Base-by-base conservation (phyloP, 2,329 filamentous ascomycete genomes). In the Colletotrichum karsti region DNA sequence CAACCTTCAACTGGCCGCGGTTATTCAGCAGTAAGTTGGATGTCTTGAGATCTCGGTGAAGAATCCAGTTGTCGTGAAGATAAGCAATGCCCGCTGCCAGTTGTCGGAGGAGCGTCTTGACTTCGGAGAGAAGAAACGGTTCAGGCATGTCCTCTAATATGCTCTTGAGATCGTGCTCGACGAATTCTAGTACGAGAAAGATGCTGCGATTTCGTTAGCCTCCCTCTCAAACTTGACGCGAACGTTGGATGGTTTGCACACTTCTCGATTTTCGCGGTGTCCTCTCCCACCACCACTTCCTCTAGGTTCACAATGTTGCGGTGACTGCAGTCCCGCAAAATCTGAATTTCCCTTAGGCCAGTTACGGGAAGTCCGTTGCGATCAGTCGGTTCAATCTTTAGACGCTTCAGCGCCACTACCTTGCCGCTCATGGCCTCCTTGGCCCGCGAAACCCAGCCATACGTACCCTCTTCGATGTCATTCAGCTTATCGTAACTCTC, bases 381-480 rank as follows among this genome's bases (percentile, higher is more conserved):
- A 78, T 97, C 94, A 69, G 88, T 87, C 50, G 88, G 83, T 76
- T 98, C 93, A 79, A 97, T 90, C 85, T 99, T 99, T 63, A 98
- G 86, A 76, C 94, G 92, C 85, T 99, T 99, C 71, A 99, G 84
- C 13, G 96, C 96, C 20, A 98, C 95, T 7, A 99, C 87, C 64
- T 91, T 88, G 35, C 93, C 92, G 0, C 93, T 95, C 4, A 84
- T 82, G 33, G 87, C 84, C 74, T 97, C 92, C 69, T 87, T 91
- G 12, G 94, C 96, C 65, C 96, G 88, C 61, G 95, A 95, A 5
- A 99, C 96, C 88, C 91, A 95, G 50, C 96, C 96, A 79, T 99
- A 99, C 8, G 94, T 94, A 37, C 96, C 96, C 82, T 99, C 96
- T 80, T 98, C 96, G 74, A 99, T 99, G 77, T 96, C 93, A 79